Conservation (phyloP, 108 stramenopile genomes). For the Cyclotella atomus region DNA sequence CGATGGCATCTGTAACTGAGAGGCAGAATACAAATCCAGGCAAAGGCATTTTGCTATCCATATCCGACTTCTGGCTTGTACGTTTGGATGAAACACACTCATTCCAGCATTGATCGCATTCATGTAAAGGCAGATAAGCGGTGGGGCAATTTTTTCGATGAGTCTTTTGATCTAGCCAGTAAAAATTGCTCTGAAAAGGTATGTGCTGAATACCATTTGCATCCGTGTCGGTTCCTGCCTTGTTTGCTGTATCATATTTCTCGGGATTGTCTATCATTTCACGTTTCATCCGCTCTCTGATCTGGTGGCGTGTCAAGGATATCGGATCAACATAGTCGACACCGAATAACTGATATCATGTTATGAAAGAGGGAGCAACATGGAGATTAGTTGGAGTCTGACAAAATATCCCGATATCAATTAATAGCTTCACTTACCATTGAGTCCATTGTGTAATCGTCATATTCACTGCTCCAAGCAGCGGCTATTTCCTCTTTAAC, state of each 20-base stretch:
- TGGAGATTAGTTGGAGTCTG: no score
- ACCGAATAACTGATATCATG: conserved; percentile 61
- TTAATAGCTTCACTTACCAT: conserved; percentile 40
- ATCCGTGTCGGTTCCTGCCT: conserved; percentile 39
- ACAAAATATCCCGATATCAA: no score
- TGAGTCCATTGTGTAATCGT: conserved; percentile 71
- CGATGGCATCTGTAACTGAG: conserved; percentile 65
- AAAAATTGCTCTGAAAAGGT: conserved; percentile 62
- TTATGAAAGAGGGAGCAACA: no score
- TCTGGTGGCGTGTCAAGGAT: conserved; percentile 43
- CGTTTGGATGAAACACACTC: conserved; percentile 11
- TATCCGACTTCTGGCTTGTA: not conserved
- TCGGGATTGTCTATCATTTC: conserved; percentile 1
- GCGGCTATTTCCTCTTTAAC: conserved; percentile 24
- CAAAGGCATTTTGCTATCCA: conserved; percentile 66
- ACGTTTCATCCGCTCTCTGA: conserved; percentile 27
- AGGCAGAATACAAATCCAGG: conserved; percentile 71
- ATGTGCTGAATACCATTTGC: conserved; percentile 68
- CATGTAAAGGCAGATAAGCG: conserved; percentile 61
- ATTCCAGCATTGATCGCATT: conserved; percentile 64
- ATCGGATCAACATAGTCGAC: conserved; percentile 72
- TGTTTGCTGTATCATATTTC: conserved; percentile 20
- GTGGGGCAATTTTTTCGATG: conserved; percentile 48
- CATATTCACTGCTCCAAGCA: conserved; percentile 47
- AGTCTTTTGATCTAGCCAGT: conserved; percentile 61